phyloP scores from a whole-genome alignment of 306 rosid genomes.

The Argentina anserina region DNA sequence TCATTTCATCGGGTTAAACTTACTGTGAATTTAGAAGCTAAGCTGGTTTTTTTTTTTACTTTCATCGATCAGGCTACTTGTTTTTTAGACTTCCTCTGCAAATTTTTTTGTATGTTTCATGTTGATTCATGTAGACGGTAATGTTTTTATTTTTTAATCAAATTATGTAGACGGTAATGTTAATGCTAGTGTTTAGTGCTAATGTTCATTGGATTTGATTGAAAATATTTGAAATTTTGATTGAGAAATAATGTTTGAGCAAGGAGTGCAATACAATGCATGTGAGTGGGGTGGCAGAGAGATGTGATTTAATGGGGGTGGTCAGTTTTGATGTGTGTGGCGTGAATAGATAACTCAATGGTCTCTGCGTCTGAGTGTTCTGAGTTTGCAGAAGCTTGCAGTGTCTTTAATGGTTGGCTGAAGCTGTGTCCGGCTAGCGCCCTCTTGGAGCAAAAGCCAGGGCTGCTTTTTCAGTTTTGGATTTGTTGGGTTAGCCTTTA shows the following conservation, averaged over 20 bases:
- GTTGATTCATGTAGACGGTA: not conserved
- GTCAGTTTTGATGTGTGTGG: not conserved
- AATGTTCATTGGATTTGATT: not conserved
- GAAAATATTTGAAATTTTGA: not conserved
- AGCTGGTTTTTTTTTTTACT: not conserved
- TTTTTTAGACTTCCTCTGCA: not conserved
- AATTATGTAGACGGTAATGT: not conserved
- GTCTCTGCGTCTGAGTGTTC: not conserved
- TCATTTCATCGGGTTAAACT: not conserved
- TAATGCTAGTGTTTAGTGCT: not conserved
- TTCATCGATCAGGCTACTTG: not conserved
- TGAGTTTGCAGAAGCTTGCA: slow-evolving; percentile 10
- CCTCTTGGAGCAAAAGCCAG: not conserved
- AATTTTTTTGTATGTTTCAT: not conserved
- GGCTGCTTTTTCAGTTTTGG: not conserved
- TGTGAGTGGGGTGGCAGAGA: not conserved
- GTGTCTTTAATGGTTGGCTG: slow-evolving; percentile 8
- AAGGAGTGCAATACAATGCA: not conserved
- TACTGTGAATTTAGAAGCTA: slow-evolving; percentile 12
- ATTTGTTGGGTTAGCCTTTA: slow-evolving; percentile 13
- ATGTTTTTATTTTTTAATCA: not conserved
- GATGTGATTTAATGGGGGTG: not conserved
- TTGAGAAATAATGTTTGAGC: too few species aligned
- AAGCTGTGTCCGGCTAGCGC: not conserved
- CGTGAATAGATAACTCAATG: slow-evolving; percentile 8